These are phyloP conservation scores for Dactylellina cionopaga DNA, from an alignment of 2,329 filamentous ascomycete genomes.

Conservation along the genomic window DNA sequence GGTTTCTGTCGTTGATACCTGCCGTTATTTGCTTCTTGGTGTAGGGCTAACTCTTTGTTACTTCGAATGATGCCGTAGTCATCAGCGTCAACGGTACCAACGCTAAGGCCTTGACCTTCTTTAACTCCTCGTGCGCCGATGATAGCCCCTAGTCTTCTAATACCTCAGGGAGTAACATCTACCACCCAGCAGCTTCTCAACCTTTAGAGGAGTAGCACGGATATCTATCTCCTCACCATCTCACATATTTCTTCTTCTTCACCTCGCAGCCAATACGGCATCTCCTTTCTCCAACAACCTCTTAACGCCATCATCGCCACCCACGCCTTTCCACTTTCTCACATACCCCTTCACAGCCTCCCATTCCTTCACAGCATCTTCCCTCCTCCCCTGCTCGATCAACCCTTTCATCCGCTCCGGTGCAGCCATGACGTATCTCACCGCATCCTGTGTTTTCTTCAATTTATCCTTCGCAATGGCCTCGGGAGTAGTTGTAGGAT, in stretches of 20 bases:
- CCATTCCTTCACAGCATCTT: conserved; percentile 71
- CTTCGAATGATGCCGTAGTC: too few relatives aligned
- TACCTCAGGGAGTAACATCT: too few relatives aligned
- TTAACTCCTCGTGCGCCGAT: too few relatives aligned
- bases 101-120: too few relatives aligned
- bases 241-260: background rate
- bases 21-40: too few relatives aligned
- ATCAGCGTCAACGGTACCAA: too few relatives aligned
- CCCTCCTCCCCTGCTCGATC: conserved; percentile 69
- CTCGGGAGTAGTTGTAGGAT: conserved; percentile 61
- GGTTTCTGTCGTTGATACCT: too few relatives aligned
- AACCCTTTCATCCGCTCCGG: conserved; percentile 70
- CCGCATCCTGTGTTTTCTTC: conserved; percentile 66
- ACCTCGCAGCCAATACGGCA: conserved; percentile 4
- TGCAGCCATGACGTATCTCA: conserved; percentile 71
- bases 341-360: conserved; percentile 67
- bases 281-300: conserved; percentile 32
- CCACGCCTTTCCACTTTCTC: conserved; percentile 66
- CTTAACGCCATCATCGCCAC: conserved; percentile 65
- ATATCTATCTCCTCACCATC: too few relatives aligned
- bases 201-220: too few relatives aligned
- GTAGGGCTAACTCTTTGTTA: too few relatives aligned
- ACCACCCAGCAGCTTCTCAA: too few relatives aligned
- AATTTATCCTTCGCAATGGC: conserved; percentile 55
- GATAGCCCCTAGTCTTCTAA: too few relatives aligned